Conservation (phyloP, 2,329 filamentous ascomycete species). For the Fusarium chaquense region DNA sequence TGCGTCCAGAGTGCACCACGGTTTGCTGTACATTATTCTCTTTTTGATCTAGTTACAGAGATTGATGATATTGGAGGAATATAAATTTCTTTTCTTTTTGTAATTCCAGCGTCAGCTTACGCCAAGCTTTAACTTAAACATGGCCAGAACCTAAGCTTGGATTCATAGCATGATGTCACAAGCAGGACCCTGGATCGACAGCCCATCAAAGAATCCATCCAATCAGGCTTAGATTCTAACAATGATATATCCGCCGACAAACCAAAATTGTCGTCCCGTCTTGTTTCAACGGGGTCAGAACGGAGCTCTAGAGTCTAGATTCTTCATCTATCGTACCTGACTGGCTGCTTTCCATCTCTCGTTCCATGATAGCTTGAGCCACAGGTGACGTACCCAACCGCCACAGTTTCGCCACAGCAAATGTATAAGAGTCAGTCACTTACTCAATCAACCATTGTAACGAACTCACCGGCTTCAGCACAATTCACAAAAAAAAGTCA, state of each 20-base stretch:
- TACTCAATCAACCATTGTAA: not conserved
- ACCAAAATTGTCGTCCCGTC: not conserved
- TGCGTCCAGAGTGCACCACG: not conserved
- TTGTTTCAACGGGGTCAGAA: constrained; percentile 4
- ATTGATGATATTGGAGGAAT: constrained; percentile 20
- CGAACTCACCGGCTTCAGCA: not conserved
- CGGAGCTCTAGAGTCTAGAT: constrained; percentile 3
- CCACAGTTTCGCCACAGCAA: constrained; percentile 42
- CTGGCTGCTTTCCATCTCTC: not conserved
- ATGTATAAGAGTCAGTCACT: constrained; percentile 39
- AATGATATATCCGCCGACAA: not conserved
- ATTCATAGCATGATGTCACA: constrained; percentile 28
- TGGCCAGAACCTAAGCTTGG: not conserved
- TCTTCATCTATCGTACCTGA: not conserved
- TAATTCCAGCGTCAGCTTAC: not conserved
- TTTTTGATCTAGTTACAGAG: not conserved
- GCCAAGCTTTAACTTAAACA: not conserved
- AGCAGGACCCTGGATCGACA: constrained; percentile 29
- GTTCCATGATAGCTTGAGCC: constrained; percentile 36
- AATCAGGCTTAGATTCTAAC: constrained; percentile 22
- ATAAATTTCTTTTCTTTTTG: constrained; percentile 7
- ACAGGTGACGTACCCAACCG: constrained; percentile 48
- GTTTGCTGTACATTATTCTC: constrained; percentile 3
- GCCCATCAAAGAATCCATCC: not conserved
- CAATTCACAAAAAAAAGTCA: not conserved